Conservation (phyloP, 2,329 filamentous ascomycete species). For the Penicillium sp. region DNA sequence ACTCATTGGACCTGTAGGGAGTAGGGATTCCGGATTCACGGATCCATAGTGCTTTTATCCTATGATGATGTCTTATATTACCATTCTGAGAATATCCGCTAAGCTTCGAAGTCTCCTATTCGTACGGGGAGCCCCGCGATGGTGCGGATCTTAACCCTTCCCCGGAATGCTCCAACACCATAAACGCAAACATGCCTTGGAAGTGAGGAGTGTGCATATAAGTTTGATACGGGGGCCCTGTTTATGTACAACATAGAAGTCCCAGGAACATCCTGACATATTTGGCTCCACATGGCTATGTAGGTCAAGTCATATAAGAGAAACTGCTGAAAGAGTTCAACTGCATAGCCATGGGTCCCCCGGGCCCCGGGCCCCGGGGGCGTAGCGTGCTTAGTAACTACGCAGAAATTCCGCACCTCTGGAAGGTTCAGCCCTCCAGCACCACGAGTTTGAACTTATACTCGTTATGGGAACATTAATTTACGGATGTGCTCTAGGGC, state of each 20-base stretch:
- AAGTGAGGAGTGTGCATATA: background rate
- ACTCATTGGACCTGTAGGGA: background rate
- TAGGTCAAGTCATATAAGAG: background rate
- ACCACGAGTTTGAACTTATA: too few species aligned
- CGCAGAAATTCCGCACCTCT: too few species aligned
- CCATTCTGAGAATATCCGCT: background rate
- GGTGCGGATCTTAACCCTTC: background rate
- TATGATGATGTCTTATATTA: background rate
- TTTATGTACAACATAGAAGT: background rate
- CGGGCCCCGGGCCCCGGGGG: too few species aligned
- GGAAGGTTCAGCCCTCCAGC: background rate
- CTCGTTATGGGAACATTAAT: too few species aligned
- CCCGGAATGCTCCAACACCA: background rate
- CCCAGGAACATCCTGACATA: background rate
- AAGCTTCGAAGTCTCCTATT: background rate
- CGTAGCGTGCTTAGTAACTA: background rate
- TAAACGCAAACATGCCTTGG: background rate
- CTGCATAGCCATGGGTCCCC: background rate
- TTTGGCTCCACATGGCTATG: background rate
- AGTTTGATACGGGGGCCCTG: background rate
- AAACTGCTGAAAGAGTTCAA: background rate
- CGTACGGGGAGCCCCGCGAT: background rate
- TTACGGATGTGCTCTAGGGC: background rate
- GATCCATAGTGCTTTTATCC: background rate
- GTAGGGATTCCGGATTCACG: background rate